Evolutionary conservation across 139 green algal species (phyloP).

Genomic region (Chlamydomonas sphaeroides): DNA sequence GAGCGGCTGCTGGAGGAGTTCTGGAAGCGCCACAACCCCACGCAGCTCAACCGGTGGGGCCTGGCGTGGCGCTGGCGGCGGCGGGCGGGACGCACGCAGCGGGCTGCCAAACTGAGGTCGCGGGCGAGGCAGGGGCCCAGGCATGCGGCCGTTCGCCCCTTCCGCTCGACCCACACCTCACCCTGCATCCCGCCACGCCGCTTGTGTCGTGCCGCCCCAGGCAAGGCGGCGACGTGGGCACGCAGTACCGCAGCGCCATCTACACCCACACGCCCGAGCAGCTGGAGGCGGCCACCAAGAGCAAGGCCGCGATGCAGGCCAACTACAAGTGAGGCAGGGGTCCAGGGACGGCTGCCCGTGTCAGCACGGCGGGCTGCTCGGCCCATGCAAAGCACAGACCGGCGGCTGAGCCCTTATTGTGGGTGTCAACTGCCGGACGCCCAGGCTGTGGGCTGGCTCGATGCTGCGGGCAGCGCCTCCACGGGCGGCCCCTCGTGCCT

Average conservation of each 20-base stretch:
- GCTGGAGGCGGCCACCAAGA: constrained; percentile 46
- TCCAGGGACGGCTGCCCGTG: not conserved
- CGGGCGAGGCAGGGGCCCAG: too few species aligned
- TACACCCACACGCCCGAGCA: constrained; percentile 76
- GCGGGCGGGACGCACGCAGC: too few species aligned
- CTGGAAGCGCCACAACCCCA: constrained; percentile 82
- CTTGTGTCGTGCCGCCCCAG: not conserved
- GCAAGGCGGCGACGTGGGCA: constrained; percentile 80
- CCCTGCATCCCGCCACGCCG: not conserved
- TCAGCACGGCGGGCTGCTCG: too few species aligned
- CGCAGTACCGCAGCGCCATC: constrained; percentile 82
- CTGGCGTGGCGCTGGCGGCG: not conserved
- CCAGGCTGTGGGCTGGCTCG: too few species aligned
- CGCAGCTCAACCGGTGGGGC: constrained; percentile 73
- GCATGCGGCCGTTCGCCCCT: too few species aligned
- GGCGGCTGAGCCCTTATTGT: too few species aligned
- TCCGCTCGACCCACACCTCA: not conserved
- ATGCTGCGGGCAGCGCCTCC: too few species aligned
- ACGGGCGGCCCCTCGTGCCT: too few species aligned
- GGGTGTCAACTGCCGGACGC: too few species aligned
- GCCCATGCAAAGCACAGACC: too few species aligned
- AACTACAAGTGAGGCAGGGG: constrained; percentile 22
- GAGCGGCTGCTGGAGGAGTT: constrained; percentile 81
- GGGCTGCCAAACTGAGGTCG: too few species aligned
- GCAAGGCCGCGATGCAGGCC: constrained; percentile 13